Conservation (phyloP, 257 asterid species). For the Przewalskia tangutica region DNA sequence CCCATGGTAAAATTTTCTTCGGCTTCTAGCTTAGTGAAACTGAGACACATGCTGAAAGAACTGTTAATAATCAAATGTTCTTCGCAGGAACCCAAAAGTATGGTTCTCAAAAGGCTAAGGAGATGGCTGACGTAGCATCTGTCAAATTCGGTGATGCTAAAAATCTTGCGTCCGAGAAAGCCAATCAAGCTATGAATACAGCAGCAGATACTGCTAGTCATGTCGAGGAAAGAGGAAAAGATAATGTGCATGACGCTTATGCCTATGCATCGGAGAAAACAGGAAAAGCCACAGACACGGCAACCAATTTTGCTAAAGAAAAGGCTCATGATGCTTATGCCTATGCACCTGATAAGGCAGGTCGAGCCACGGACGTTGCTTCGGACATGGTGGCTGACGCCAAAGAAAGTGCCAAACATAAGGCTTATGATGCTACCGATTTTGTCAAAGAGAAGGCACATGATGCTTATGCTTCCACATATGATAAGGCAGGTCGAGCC, state of each 20-base stretch:
- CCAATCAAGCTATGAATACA: slow-evolving; percentile 17
- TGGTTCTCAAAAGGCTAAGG: slow-evolving; percentile 37
- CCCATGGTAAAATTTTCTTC: slow-evolving; percentile 24
- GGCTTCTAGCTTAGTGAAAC: background rate
- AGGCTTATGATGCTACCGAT: background rate
- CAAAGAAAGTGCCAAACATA: slow-evolving; percentile 14
- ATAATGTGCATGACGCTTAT: slow-evolving; percentile 16
- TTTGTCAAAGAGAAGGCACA: slow-evolving; percentile 10
- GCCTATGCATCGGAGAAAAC: slow-evolving; percentile 9
- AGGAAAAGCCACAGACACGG: background rate
- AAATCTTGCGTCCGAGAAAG: slow-evolving; percentile 21
- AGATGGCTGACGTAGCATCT: slow-evolving; percentile 11
- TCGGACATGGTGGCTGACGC: background rate
- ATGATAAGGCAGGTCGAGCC: slow-evolving; percentile 4
- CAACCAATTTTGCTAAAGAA: background rate
- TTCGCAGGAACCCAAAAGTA: slow-evolving; percentile 37
- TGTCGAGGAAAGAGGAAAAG: slow-evolving; percentile 13
- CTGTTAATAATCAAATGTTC: background rate
- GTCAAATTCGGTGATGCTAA: slow-evolving; percentile 25
- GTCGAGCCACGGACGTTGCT: slow-evolving; percentile 1
- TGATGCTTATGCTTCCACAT: background rate
- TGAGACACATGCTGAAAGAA: background rate
- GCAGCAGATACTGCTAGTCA: slow-evolving; percentile 15
- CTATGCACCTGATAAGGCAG: background rate
- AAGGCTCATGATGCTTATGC: slow-evolving; percentile 14